Conservation (phyloP, 371 early-diverging fungal species). For the Batrachochytrium dendrobatidis region DNA sequence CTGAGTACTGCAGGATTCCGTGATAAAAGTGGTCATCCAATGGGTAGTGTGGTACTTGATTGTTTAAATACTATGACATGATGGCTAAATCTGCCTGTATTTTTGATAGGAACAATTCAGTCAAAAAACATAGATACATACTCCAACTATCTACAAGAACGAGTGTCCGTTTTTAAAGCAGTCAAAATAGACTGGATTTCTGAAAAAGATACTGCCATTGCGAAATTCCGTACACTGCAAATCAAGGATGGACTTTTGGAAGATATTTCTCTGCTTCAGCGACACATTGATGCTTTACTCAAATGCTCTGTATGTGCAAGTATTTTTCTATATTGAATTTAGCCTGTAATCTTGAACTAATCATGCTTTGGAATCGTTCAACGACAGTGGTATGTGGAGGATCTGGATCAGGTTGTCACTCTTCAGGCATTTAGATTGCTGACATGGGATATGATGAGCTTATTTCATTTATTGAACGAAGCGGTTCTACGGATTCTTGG, state of each 20-base stretch:
- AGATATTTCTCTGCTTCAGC: slow-evolving; percentile 70
- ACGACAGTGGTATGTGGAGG: slow-evolving; percentile 66
- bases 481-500: slow-evolving; percentile 84
- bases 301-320: slow-evolving; percentile 58
- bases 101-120: slow-evolving; percentile 24
- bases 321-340: neutral
- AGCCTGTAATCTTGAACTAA: neutral
- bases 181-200: slow-evolving; percentile 64
- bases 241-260: slow-evolving; percentile 64
- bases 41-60: slow-evolving; percentile 29
- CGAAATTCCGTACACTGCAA: slow-evolving; percentile 46
- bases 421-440: slow-evolving; percentile 76
- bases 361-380: neutral
- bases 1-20: slow-evolving; percentile 54
- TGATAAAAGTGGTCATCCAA: slow-evolving; percentile 48
- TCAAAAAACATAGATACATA: slow-evolving; percentile 74
- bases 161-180: slow-evolving; percentile 64
- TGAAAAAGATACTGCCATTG: slow-evolving; percentile 45
- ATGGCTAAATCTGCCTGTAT: neutral
- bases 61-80: slow-evolving; percentile 6
- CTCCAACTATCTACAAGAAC: slow-evolving; percentile 75
- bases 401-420: slow-evolving; percentile 81
- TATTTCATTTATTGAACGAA: slow-evolving; percentile 86
- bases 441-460: slow-evolving; percentile 72
- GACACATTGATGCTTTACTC: slow-evolving; percentile 70